Base-by-base conservation (phyloP, 164 flowering plant species). In the Vitis vinifera region DNA sequence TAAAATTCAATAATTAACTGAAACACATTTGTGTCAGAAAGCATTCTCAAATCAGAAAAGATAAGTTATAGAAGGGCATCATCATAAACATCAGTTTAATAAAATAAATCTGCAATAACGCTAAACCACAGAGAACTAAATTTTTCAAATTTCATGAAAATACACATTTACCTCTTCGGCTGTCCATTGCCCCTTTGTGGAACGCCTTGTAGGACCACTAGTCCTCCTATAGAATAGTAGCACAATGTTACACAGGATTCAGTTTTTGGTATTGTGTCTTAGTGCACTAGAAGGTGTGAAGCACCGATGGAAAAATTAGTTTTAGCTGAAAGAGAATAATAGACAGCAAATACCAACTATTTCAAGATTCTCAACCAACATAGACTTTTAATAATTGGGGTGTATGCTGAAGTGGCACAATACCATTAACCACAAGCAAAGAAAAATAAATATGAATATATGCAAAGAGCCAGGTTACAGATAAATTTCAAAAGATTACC, bases 171-270 rank as follows among this genome's bases (percentile, higher is more conserved):
- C 99, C 95, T 96, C 99, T 72, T 91, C 97, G 37, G 91, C 69
- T 30, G 98, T 91, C 99, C 99, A 95, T 69, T 93, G 97, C 4
- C 99, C 99, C 82, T 91, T 93, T 31, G 99, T 88, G 52, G 99
- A 95, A 55, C 97, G 93, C 76, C 99, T 88, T 55, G 99, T 87
- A 37, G 99, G 99, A 68, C 99, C 99, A 83, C 85, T 83, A 29
- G 95, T 91, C 84, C 98, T 89, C 92, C 99, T 93, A 71, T n/a
- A 85, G 56, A 52, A 52, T 27, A 55, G 51, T 70, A 17, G 49
- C 51, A 68, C 50, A 48, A 62, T 53, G 23, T 69, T 11, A 56
- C 37, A 29, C 11, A 61, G 7, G 44, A 61, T 8, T 27, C 31
- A 57, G 44, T 50, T 37, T 29, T 49, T 16, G 17, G 59, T 52